A percentile compares a stretch with the other conserved stretches of the same genome.
Conservation (phyloP, 257 asterid genomes). For the Lantana camara region DNA sequence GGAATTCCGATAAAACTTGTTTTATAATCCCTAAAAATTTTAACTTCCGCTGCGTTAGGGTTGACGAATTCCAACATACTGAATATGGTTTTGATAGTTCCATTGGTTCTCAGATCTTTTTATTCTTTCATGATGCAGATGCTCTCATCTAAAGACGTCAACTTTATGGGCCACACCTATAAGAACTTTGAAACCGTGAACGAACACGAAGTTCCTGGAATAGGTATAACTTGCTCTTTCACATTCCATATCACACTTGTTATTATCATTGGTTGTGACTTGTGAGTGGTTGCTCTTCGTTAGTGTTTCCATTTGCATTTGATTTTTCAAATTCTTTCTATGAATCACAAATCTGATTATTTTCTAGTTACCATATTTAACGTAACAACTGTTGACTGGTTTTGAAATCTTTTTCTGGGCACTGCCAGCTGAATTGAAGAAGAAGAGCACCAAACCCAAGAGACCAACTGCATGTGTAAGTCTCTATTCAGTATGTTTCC, state of each 20-base stretch:
- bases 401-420: slow-evolving; percentile 13
- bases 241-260: neutral
- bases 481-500: slow-evolving; percentile 72
- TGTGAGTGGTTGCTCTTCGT: no score
- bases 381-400: neutral
- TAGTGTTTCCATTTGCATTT: no score
- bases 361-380: neutral
- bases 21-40: no score
- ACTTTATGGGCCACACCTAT: slow-evolving; percentile 83
- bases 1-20: no score
- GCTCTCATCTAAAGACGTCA: slow-evolving; percentile 84
- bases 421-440: slow-evolving; percentile 73
- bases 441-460: slow-evolving; percentile 75
- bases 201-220: slow-evolving; percentile 77
- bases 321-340: no score
- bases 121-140: slow-evolving; percentile 50
- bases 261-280: no score
- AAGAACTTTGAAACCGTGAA: slow-evolving; percentile 83
- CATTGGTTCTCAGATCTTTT: slow-evolving; percentile 3
- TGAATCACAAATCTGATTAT: neutral
- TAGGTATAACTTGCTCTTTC: slow-evolving; percentile 44
- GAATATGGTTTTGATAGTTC: slow-evolving; percentile 5
- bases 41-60: no score
- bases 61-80: no score
- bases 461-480: slow-evolving; percentile 86